Base-by-base conservation (phyloP, 2,329 filamentous ascomycete genomes). In the Ustulina deusta region DNA sequence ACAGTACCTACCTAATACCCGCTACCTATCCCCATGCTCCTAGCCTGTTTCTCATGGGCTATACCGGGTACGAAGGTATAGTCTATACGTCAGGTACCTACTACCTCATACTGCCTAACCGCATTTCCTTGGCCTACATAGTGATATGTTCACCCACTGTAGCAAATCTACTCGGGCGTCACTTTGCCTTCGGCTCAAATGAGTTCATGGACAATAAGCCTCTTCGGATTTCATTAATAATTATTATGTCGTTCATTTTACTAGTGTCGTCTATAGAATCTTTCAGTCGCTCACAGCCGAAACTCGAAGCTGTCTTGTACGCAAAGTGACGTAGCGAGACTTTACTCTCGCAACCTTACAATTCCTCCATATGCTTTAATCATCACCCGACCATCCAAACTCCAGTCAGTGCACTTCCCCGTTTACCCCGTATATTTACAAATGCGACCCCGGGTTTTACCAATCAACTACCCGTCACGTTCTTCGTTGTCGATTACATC, bases 301-400 rank as follows among this genome's bases (percentile, higher is more conserved):
- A 57, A 38, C 59, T 65, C 42, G n/a, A 66, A 48, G 42, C 68
- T 42, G 44, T 59, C n/a, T 63, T 60, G 44, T 61, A 61, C 65
- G 52, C 63, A 58, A 61, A 61, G 59, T 66, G 49, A 69, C 55
- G 63, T 66, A 10, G 56, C 60, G 63, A 68, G 59, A 65, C 11
- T 15, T 36, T 36, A 56, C 52, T 55, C 69, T 61, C 52, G 55
- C 54, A 44, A 60, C 32, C 62, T 38, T 61, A 63, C 61, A 58
- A 57, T 54, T 59, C 63, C 46, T 67, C 65, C 69, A 62, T 67
- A 75, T 74, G 71, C 69, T 73, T 60, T 69, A 65, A 63, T 73
- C 74, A 66, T 74, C 73, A 69, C 67, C 69, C 69, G 63, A 62
- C 68, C 73, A 65, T 71, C 72, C 71, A 71, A 76, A 75, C 72